A percentile compares a stretch with the other conserved stretches of the same genome.
Evolutionary conservation across 306 rosid genomes (phyloP).

Genomic region (Begonia masoniana): DNA sequence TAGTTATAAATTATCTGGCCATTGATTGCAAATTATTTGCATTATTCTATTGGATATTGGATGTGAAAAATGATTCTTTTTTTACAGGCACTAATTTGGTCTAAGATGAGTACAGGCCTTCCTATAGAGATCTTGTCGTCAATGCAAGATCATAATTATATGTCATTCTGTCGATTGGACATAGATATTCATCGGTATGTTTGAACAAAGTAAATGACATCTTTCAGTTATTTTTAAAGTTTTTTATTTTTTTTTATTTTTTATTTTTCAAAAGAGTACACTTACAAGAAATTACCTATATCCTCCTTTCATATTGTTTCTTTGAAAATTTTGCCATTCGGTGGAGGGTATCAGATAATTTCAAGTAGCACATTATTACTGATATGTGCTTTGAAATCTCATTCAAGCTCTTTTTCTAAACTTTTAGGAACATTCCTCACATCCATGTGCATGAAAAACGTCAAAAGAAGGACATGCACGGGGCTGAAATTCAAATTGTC

Average conservation of each 20-base stretch:
- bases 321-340: not conserved
- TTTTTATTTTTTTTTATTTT: not conserved
- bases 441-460: conserved; percentile 73
- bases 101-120: conserved; percentile 98
- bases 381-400: not conserved
- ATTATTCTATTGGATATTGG: no score
- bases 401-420: conserved; percentile 12
- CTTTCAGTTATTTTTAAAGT: not conserved
- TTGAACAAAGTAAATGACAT: not conserved
- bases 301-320: no score
- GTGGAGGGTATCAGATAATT: no score
- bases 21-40: no score
- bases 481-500: conserved; percentile 97
- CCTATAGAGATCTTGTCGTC: conserved; percentile 86
- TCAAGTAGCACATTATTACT: not conserved
- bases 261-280: not conserved
- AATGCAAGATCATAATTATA: conserved; percentile 64
- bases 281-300: not conserved
- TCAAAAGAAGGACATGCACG: conserved; percentile 66
- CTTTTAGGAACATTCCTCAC: conserved; percentile 84
- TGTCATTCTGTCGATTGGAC: conserved; percentile 82
- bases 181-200: conserved; percentile 85
- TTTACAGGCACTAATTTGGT: conserved; percentile 91
- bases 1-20: no score
- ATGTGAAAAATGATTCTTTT: not conserved